Evolutionary conservation across 1,284 basidiomycete genomes (phyloP), one percentile per base, ranked within the genome.

Genomic region (Austroboletus olivaceoglutinosus): DNA sequence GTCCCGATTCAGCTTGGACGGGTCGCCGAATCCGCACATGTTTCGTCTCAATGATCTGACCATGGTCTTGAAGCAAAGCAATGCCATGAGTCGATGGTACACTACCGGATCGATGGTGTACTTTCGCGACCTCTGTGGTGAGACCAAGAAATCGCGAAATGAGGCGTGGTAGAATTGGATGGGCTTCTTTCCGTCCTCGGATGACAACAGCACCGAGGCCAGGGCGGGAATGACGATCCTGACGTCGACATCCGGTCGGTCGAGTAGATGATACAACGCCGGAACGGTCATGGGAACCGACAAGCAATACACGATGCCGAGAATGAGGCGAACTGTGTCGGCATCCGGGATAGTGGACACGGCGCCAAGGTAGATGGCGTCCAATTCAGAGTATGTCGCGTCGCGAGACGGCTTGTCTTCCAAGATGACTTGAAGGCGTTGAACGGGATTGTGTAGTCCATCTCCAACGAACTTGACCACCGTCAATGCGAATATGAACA

Each of bases 401-500:
- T 39, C 51, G 18, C 15, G 31, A 13, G 50, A 48, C 5, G 43
- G 25, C 25, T 13, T 53, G n/a, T 54, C 48, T 16, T 43, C 55
- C 30, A 57, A 34, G 12, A 58, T 45, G 4, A 39, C 42, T 44
- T 54, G 51, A 13, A 59, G 57, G 23, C 51, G 57, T n/a, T 51
- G 23, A n/a, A 44, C 25, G 8, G 51, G 51, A 33, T 56, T 52
- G 39, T 56, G 54, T 18, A 43, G 12, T 23, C 48, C 40, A 30
- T 52, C 50, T 22, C 50, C 55, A 19, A 64, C 46, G 38, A 64
- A 63, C 40, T 59, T 63, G 50, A 58, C 51, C 5, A 58, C 58
- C 1, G 63, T 65, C 18, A 58, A 30, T 1, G 62, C 58, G 41
- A 59, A 65, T 18, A 65, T 65, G 34, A 65, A 65, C 1, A 64